Conservation (phyloP, 805 yeast genomes). For the Suhomyces prunicola region DNA sequence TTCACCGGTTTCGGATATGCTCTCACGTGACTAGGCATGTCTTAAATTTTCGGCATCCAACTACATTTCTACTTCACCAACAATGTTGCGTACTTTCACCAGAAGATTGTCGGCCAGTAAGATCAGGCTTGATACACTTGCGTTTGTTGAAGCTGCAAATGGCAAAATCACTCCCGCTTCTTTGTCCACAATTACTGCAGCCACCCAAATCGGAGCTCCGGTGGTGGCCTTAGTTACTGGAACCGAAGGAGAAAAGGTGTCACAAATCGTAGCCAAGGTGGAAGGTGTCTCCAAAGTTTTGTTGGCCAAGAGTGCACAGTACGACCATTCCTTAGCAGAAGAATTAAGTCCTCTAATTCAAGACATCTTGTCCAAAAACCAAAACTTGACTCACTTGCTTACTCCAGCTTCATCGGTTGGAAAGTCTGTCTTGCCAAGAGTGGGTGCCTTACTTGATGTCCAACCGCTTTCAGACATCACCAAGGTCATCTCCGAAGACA, state of each 20-base stretch:
- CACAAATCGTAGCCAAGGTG: conserved; percentile 49
- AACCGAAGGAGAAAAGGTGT: conserved; percentile 47
- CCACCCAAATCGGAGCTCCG: conserved; percentile 70
- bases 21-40: background rate
- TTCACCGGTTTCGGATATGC: background rate
- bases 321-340: conserved; percentile 77
- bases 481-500: conserved; percentile 59
- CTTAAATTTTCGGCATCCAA: background rate
- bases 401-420: conserved; percentile 86
- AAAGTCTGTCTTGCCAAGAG: conserved; percentile 80
- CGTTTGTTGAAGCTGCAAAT: conserved; percentile 65
- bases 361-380: conserved; percentile 39
- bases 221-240: conserved; percentile 80
- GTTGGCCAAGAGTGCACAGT: conserved; percentile 55
- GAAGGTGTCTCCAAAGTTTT: conserved; percentile 54
- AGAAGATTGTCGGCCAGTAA: conserved; percentile 43
- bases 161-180: conserved; percentile 62
- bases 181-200: conserved; percentile 73
- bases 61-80: background rate
- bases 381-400: conserved; percentile 66
- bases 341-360: conserved; percentile 66
- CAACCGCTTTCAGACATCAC: conserved; percentile 87
- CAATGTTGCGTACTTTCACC: conserved; percentile 7
- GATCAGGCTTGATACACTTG: conserved; percentile 50
- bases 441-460: conserved; percentile 77